Base-by-base conservation (phyloP, 2,329 filamentous ascomycete genomes). In the Cordyceps tenuipes region DNA sequence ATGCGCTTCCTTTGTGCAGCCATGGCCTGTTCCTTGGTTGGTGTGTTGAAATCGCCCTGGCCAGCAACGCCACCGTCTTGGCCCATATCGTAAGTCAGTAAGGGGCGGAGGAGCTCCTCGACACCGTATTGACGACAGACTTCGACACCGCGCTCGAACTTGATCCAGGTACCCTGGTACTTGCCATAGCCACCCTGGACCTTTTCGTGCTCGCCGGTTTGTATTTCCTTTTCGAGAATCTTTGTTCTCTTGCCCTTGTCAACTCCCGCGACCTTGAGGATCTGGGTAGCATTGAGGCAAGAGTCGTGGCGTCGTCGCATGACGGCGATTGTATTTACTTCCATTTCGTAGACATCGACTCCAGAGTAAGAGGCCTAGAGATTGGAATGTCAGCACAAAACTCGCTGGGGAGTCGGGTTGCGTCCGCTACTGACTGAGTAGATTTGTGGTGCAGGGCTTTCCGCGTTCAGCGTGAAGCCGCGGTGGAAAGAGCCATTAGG, bases 141-240 rank as follows among this genome's bases (percentile, higher is more conserved):
- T 69, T 97, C 91, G 50, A 95, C 82, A 1, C 93, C 94, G 63
- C 93, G 86, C 54, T 93, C 89, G 69, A 96, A 97, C 69, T 89
- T 90, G 69, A 99, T 96, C 94, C 94, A 99, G 2, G 94, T 99
- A 59, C 94, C 94, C 77, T 99, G 94, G 69, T 99, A 99, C 77
- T 97, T 97, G 65, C 94, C 94, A 69, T 99, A 99, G 5, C 94
- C 94, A 39, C 94, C 94, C 72, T 99, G 94, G 3, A 99, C 93
- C 75, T 99, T 99, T 73, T 99, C 94, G 73, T 99, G 93, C 70
- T 96, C 90, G 68, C 94, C 94, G 0, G 89, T 94, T 64, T 96
- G 85, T 62, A 99, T 96, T 74, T 99, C 94, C 75, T 97, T 97
- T 72, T 99, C 94, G 56, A 99, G 81, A 8, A 97, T 95, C 74